Evolutionary conservation across 257 asterid genomes (phyloP).

Genomic region (Nicotiana obtusifolia): DNA sequence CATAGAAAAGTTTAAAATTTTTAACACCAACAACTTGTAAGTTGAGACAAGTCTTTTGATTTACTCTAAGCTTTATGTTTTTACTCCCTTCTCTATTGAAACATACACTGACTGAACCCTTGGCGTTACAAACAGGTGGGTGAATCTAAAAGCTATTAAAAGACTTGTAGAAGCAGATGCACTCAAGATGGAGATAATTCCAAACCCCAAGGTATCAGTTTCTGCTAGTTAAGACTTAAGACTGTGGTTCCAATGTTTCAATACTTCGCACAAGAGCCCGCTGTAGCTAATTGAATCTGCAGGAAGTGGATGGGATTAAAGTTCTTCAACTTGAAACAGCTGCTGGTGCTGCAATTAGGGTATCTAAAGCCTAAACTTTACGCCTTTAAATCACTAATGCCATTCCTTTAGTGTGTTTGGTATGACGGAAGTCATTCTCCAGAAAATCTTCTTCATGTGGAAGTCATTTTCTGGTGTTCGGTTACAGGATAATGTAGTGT

Average conservation of each 20-base stretch:
- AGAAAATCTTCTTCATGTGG: too few relatives aligned
- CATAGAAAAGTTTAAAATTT: constrained; percentile 95
- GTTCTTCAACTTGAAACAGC: constrained; percentile 99
- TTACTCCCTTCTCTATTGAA: background rate
- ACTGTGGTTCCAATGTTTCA: background rate
- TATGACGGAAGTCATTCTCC: too few relatives aligned
- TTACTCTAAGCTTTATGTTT: background rate
- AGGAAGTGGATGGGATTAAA: constrained; percentile 96
- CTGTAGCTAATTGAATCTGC: background rate
- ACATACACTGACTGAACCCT: background rate
- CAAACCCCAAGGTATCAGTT: constrained; percentile 78
- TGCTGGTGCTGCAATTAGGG: constrained; percentile 99
- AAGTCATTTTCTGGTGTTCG: too few relatives aligned
- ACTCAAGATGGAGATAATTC: constrained; percentile 93
- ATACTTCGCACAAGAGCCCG: background rate
- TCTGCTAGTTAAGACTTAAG: constrained; percentile 2
- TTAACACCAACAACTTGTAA: constrained; percentile 98
- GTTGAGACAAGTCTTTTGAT: constrained; percentile 16
- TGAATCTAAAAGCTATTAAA: constrained; percentile 74
- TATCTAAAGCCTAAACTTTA: constrained; percentile 14
- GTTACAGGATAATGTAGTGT: too few relatives aligned
- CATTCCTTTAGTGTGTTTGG: background rate
- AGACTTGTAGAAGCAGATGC: constrained; percentile 76
- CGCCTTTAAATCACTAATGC: background rate
- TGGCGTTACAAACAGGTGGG: constrained; percentile 64